Evolutionary conservation across 208 protist genomes (phyloP).

Genomic region (Naegleria lovaniensis): DNA sequence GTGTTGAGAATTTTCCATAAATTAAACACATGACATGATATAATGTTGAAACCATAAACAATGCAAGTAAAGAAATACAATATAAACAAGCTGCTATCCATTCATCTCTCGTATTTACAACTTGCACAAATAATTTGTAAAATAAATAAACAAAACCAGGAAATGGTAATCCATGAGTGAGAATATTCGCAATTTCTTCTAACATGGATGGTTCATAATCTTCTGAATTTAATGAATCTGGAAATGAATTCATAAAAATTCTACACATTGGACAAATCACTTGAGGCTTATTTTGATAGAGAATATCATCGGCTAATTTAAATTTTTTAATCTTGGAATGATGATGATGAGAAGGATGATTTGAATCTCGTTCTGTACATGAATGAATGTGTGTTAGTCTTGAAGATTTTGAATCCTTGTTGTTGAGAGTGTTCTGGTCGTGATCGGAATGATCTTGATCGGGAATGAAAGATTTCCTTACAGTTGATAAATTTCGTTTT

Average conservation of each 20-base stretch:
- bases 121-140: not conserved
- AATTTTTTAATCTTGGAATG: not conserved
- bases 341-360: too few relatives aligned
- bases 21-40: not conserved
- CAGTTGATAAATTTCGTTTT: too few relatives aligned
- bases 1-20: not conserved
- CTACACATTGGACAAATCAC: not conserved
- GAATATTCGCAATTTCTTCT: not conserved
- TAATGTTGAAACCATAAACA: not conserved
- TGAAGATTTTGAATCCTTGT: too few relatives aligned
- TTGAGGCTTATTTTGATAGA: not conserved
- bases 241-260: not conserved
- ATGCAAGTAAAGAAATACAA: not conserved
- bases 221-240: not conserved
- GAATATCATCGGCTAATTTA: not conserved
- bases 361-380: too few relatives aligned
- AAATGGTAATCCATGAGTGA: not conserved
- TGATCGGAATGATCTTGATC: too few relatives aligned
- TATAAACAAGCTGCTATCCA: not conserved
- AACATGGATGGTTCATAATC: not conserved
- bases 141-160: not conserved
- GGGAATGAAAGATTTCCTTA: too few relatives aligned
- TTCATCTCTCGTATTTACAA: not conserved
- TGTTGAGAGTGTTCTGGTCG: too few relatives aligned
- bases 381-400: too few relatives aligned